Conservation (phyloP, 2,329 filamentous ascomycete species). For the Hypoxylon sp. region DNA sequence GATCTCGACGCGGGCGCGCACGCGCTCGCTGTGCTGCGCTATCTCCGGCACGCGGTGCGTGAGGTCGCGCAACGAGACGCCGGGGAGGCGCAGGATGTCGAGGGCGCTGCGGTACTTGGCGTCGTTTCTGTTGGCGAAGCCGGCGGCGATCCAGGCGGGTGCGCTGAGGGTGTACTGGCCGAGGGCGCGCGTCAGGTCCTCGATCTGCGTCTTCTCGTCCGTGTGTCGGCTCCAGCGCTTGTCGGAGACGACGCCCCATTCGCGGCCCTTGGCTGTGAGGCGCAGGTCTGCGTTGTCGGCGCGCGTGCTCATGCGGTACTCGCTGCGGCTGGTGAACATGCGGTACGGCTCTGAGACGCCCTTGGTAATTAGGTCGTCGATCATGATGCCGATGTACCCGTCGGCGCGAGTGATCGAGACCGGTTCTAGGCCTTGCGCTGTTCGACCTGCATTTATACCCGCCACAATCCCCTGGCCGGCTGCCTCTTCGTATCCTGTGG, state of each 20-base stretch:
- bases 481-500: slow-evolving; percentile 97
- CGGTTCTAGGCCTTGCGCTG: slow-evolving; percentile 74
- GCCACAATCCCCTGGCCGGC: slow-evolving; percentile 93
- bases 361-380: slow-evolving; percentile 97
- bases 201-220: slow-evolving; percentile 76
- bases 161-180: slow-evolving; percentile 70
- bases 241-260: slow-evolving; percentile 84
- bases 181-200: slow-evolving; percentile 74
- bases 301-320: slow-evolving; percentile 92
- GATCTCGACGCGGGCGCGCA: slow-evolving; percentile 80
- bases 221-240: slow-evolving; percentile 80
- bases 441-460: slow-evolving; percentile 93
- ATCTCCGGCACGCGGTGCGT: slow-evolving; percentile 70
- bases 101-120: slow-evolving; percentile 78
- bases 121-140: slow-evolving; percentile 78
- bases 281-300: slow-evolving; percentile 95
- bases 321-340: slow-evolving; percentile 97
- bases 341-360: slow-evolving; percentile 97
- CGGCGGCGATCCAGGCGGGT: slow-evolving; percentile 76
- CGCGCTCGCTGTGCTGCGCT: slow-evolving; percentile 66
- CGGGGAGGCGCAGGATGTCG: slow-evolving; percentile 81
- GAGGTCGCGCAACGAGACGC: slow-evolving; percentile 71
- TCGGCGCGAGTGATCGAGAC: slow-evolving; percentile 84
- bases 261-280: slow-evolving; percentile 82
- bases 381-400: slow-evolving; percentile 98